phyloP scores from a whole-genome alignment of 495 filamentous ascomycete genomes.

The Aspergillus diversus region DNA sequence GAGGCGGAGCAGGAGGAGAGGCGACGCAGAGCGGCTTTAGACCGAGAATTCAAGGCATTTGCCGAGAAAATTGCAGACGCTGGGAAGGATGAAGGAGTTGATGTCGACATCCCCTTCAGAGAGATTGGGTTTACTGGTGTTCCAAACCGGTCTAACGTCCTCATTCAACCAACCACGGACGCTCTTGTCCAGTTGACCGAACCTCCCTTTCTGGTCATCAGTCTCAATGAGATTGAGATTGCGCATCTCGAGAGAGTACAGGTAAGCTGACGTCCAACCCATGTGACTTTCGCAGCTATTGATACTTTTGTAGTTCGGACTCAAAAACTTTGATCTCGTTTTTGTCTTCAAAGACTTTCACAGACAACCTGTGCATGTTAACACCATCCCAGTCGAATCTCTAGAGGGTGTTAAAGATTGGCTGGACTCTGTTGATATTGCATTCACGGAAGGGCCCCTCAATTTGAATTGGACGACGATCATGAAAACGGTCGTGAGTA shows the following conservation, averaged over 20 bases:
- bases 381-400: slow-evolving; percentile 95
- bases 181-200: slow-evolving; percentile 98
- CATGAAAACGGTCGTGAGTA: slow-evolving; percentile 96
- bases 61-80: slow-evolving; percentile 97
- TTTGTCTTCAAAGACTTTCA: slow-evolving; percentile 97
- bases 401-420: slow-evolving; percentile 97
- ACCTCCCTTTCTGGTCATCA: slow-evolving; percentile 93
- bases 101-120: slow-evolving; percentile 94
- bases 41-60: slow-evolving; percentile 93
- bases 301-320: slow-evolving; percentile 67
- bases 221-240: slow-evolving; percentile 92
- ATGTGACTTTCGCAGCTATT: slow-evolving; percentile 7
- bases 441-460: slow-evolving; percentile 91
- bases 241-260: slow-evolving; percentile 96
- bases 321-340: slow-evolving; percentile 99
- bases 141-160: slow-evolving; percentile 90
- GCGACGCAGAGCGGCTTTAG: slow-evolving; percentile 83
- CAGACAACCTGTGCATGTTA: slow-evolving; percentile 85
- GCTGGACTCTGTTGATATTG: slow-evolving; percentile 92
- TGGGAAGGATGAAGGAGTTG: slow-evolving; percentile 78
- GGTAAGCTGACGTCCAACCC: slow-evolving; percentile 37
- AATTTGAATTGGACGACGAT: slow-evolving; percentile 99
- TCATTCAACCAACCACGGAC: slow-evolving; percentile 94
- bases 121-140: slow-evolving; percentile 97
- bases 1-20: slow-evolving; percentile 98